These are phyloP conservation scores for Rosellinia necatrix DNA, from an alignment of 2,329 filamentous ascomycete species.

Conservation along the genomic window DNA sequence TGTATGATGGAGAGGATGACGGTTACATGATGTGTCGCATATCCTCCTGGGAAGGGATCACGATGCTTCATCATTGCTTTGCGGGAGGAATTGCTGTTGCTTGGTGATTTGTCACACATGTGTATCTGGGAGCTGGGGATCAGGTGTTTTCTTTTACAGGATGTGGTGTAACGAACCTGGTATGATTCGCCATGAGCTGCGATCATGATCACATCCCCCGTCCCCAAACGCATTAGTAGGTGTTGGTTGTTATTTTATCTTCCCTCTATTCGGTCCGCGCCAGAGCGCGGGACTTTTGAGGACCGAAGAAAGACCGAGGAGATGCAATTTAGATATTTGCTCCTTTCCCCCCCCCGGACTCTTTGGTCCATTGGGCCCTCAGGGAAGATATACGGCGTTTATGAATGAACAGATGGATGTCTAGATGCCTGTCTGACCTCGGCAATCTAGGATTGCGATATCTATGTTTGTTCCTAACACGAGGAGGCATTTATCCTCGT, in stretches of 20 bases:
- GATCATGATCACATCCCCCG: neutral
- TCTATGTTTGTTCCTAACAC: neutral
- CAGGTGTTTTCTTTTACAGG: constrained; percentile 6
- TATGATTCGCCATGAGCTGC: neutral
- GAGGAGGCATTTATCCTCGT: neutral
- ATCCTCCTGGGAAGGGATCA: constrained; percentile 9
- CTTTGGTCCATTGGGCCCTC: neutral
- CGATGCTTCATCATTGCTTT: constrained; percentile 2
- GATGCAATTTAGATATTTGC: neutral
- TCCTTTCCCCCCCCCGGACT: neutral
- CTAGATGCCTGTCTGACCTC: constrained; percentile 3
- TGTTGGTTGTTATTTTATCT: constrained; percentile 8
- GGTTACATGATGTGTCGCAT: neutral
- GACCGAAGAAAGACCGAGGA: neutral
- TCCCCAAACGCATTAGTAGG: constrained; percentile 16
- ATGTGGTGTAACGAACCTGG: neutral
- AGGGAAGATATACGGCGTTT: neutral
- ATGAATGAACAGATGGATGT: constrained; percentile 3
- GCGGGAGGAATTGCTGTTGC: neutral
- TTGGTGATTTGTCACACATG: constrained; percentile 1
- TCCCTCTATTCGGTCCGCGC: neutral
- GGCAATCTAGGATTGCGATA: neutral
- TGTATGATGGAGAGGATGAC: neutral
- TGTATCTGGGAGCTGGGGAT: neutral
- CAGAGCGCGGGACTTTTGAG: neutral